Conservation (phyloP, 73 alveolate species). For the Paramecium caudatum region DNA sequence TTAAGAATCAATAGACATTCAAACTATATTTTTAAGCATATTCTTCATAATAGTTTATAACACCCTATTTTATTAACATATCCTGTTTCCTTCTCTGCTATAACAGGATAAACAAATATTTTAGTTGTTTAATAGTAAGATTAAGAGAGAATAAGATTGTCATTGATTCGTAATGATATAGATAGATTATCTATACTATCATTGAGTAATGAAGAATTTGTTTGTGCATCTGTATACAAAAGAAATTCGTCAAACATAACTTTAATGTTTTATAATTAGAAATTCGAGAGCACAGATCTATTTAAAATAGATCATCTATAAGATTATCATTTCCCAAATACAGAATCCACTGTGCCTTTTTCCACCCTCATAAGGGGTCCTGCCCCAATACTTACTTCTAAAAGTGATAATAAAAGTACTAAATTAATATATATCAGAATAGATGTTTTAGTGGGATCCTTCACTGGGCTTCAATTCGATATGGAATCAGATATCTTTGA, state of each 20-base stretch:
- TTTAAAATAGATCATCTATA: neutral
- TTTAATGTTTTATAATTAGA: neutral
- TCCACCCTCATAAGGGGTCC: slow-evolving; percentile 41
- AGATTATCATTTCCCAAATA: slow-evolving; percentile 41
- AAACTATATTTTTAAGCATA: neutral
- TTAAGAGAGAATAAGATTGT: neutral
- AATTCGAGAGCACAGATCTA: neutral
- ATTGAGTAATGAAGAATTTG: neutral
- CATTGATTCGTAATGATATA: slow-evolving; percentile 8
- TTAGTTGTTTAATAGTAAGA: neutral
- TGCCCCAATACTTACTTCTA: neutral
- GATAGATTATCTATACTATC: slow-evolving; percentile 3
- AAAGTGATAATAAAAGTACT: slow-evolving; percentile 10
- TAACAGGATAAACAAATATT: slow-evolving; percentile 27
- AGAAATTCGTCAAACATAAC: neutral
- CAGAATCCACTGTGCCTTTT: neutral
- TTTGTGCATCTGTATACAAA: neutral
- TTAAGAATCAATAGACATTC: slow-evolving; percentile 23
- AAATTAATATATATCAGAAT: neutral
- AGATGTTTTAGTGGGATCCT: slow-evolving; percentile 35
- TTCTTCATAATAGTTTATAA: neutral
- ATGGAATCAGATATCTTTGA: neutral
- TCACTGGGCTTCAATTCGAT: neutral
- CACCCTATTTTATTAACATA: slow-evolving; percentile 46
- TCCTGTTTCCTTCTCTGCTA: slow-evolving; percentile 13